Conservation (phyloP, 441 rosid genomes). For the Syzygium malaccense region DNA sequence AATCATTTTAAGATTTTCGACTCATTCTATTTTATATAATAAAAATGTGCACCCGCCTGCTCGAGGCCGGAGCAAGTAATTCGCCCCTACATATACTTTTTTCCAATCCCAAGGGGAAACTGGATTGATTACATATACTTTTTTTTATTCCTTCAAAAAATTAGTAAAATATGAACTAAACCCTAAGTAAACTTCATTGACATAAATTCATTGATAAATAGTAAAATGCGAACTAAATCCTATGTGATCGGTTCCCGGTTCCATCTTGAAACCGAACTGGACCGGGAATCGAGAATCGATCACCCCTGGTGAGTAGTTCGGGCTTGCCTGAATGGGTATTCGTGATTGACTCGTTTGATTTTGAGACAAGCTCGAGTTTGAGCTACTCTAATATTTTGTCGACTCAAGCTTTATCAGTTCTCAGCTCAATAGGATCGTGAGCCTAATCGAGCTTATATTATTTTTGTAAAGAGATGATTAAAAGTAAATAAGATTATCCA, state of each 20-base stretch:
- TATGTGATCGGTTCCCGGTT: too few species aligned
- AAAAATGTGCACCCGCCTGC: not conserved
- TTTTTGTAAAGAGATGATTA: not conserved
- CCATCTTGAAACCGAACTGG: too few species aligned
- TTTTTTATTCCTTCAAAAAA: too few species aligned
- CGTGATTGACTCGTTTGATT: not conserved
- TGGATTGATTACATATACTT: too few species aligned
- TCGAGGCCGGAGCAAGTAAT: rapidly evolving
- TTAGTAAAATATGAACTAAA: too few species aligned
- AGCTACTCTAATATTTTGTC: not conserved
- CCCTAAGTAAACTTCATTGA: too few species aligned
- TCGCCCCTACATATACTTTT: not conserved
- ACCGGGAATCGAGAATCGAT: too few species aligned
- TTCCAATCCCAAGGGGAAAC: too few species aligned
- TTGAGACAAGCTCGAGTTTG: not conserved
- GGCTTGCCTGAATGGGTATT: rapidly evolving
- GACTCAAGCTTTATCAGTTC: not conserved
- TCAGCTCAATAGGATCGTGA: rapidly evolving
- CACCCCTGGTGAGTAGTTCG: rapidly evolving
- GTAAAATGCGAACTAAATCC: too few species aligned
- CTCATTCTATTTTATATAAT: not conserved
- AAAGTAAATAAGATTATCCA: rapidly evolving
- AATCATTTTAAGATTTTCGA: too few species aligned
- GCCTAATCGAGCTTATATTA: not conserved
- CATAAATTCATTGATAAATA: too few species aligned